Evolutionary conservation across 2,329 filamentous ascomycete genomes (phyloP), one percentile per base, ranked within the genome.

Genomic region (Alternaria postmessia): DNA sequence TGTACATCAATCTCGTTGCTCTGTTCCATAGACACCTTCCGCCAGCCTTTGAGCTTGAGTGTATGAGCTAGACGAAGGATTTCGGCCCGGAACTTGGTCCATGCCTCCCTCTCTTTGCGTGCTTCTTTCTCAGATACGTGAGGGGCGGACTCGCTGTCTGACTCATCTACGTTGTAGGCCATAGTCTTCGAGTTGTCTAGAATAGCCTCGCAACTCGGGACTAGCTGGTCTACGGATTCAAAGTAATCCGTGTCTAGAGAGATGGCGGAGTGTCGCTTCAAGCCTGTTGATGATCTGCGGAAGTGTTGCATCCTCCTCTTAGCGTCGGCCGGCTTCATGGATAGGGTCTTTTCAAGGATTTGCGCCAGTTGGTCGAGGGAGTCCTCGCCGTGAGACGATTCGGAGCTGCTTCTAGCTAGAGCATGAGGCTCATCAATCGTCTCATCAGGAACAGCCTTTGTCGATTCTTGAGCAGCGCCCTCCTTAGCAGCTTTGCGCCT

Each of bases 141-240:
- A 5, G 79, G 78, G 11, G 81, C 80, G 4, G 71, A 63, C 5
- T 75, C 76, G 18, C 87, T 87, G 4, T 80, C 79, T 14, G 80
- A 76, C 11, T 81, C 80, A 32, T 89, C 89, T 24, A 89, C 88
- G 14, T 82, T 85, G 74, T 95, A 96, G 51, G 89, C 88, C 70
- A 97, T 82, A 0, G 94, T 96, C 79, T 94, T 95, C 5, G 92
- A 91, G 73, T 97, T 97, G 79, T 98, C 94, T 20, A 98, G 84
- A 46, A 89, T 83, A 7, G 88, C 93, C 76, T 97, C 93, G 67
- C 94, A 96, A 65, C 87, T 88, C 1, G 94, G 94, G 1, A 96
- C 92, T n/a, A 91, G 79, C 18, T 88, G 84, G 63, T 97, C 93
- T n/a, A 74, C 72, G n/a, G 88, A 88, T 64, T 97, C 94, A 16